phyloP scores from a whole-genome alignment of 768 basidiomycete genomes.

The Pseudohyphozyma bogoriensis region DNA sequence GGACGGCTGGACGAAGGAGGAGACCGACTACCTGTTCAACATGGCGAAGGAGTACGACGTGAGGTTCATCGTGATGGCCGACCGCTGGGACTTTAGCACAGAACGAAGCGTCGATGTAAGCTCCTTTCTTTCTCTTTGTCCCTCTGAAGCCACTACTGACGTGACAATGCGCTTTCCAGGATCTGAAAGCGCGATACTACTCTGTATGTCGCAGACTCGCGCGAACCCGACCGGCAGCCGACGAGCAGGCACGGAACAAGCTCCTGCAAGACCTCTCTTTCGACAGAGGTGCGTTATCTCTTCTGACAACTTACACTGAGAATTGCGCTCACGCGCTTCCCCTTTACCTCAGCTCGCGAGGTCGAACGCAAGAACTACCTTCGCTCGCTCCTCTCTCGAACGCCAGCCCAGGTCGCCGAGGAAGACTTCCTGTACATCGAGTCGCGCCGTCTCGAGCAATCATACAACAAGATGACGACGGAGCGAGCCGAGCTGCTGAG shows the following conservation, averaged over 20 bases:
- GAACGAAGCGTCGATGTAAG: constrained; percentile 35
- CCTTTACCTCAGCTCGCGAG: constrained; percentile 59
- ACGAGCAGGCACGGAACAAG: constrained; percentile 2
- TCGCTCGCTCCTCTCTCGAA: constrained; percentile 73
- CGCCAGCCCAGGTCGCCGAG: constrained; percentile 78
- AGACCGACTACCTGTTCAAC: constrained; percentile 83
- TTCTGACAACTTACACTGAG: background rate
- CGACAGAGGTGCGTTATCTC: constrained; percentile 61
- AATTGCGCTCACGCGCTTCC: background rate
- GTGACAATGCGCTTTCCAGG: background rate
- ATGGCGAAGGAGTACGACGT: constrained; percentile 71
- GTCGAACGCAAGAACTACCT: constrained; percentile 79
- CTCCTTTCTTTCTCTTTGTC: background rate
- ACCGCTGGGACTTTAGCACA: constrained; percentile 71
- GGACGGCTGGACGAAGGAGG: constrained; percentile 77
- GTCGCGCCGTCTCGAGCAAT: constrained; percentile 89
- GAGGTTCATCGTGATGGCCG: constrained; percentile 79
- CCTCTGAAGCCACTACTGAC: background rate
- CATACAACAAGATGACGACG: constrained; percentile 47
- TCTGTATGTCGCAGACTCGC: constrained; percentile 80
- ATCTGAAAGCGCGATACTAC: constrained; percentile 76
- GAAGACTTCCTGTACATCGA: constrained; percentile 92
- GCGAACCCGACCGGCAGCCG: constrained; percentile 41
- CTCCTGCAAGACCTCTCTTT: constrained; percentile 41
- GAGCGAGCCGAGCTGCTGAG: constrained; percentile 33